Percentiles rank a stretch among this genome's conserved stretches.
These are phyloP conservation scores for Fusarium dlaminii DNA, from an alignment of 2,329 filamentous ascomycete species.

Conservation along the genomic window DNA sequence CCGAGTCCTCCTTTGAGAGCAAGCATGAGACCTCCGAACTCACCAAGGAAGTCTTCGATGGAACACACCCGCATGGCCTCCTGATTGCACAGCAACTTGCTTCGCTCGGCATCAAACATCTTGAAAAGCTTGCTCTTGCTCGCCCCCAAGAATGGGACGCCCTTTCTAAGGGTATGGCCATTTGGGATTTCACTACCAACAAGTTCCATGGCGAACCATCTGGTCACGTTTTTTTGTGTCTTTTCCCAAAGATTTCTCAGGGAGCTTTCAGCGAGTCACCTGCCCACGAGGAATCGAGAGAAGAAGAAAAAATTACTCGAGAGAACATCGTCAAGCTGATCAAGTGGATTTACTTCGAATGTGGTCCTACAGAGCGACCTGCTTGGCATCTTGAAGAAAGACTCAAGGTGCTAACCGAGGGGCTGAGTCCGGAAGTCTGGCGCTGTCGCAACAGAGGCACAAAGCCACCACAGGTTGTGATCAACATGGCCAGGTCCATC, in stretches of 20 bases:
- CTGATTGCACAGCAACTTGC: conserved; percentile 25
- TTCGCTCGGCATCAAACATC: conserved; percentile 34
- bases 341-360: background rate
- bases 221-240: conserved; percentile 40
- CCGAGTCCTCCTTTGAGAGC: background rate
- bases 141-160: conserved; percentile 37
- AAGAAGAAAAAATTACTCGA: background rate
- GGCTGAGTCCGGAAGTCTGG: background rate
- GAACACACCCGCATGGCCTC: conserved; percentile 11
- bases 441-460: background rate
- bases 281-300: background rate
- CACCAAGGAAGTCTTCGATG: conserved; percentile 6
- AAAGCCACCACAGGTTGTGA: background rate
- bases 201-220: conserved; percentile 24
- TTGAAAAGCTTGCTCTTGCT: conserved; percentile 35
- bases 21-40: too few relatives aligned
- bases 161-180: conserved; percentile 37
- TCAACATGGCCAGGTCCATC: conserved; percentile 18
- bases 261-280: background rate
- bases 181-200: conserved; percentile 41
- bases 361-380: background rate
- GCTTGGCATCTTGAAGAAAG: background rate
- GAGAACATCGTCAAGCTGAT: background rate
- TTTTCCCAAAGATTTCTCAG: conserved; percentile 39
- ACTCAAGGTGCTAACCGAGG: background rate